Base-by-base conservation (phyloP, 257 asterid genomes). In the Nicotiana knightiana region DNA sequence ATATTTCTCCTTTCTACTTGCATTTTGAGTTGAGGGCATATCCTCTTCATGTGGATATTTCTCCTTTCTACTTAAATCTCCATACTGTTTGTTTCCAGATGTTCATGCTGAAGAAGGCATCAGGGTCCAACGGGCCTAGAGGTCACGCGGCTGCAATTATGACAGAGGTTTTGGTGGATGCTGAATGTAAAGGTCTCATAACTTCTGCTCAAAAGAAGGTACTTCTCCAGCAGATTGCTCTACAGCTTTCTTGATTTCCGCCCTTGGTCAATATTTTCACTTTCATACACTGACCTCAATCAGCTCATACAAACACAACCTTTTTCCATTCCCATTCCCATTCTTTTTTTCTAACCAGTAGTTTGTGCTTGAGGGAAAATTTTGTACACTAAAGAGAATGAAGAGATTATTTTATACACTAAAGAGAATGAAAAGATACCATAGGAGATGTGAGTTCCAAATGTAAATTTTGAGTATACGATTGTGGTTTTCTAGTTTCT, bases 141-240 rank as follows among this genome's bases (percentile, higher is more conserved):
- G 98, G 98, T 21, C 98, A 93, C 62, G 97, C 98, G 0, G 98
- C 93, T 35, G 94, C 98, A 53, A 91, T 93, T 82, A 93, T 93
- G 98, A 87, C 94, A 0, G 97, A 93, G 54, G 97, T 93, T 80
- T 85, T 92, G 89, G 94, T 85, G 76, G 97, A 93, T 30, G 94
- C 98, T 1, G 97, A 93, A 81, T 92, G 97, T 82, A 90, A 90
- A 80, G 91, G 89, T 21, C 82, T 89, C 76, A 93, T 93, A 73
- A 89, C 85, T 75, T 92, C 98, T 9, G 88, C 96, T n/a, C 98
- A 93, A 83, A 93, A 89, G 92, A 93, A 93, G 67, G 76, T 86
- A 39, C 98, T 93, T 82, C 90, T 92, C 37, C 97, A 92, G 81
- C 89, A 93, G 87, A 91, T 93, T 2, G 97, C 98, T 35, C 87